Base-by-base conservation (phyloP, 2,329 filamentous ascomycete species). In the Tolypocladium tropicale region DNA sequence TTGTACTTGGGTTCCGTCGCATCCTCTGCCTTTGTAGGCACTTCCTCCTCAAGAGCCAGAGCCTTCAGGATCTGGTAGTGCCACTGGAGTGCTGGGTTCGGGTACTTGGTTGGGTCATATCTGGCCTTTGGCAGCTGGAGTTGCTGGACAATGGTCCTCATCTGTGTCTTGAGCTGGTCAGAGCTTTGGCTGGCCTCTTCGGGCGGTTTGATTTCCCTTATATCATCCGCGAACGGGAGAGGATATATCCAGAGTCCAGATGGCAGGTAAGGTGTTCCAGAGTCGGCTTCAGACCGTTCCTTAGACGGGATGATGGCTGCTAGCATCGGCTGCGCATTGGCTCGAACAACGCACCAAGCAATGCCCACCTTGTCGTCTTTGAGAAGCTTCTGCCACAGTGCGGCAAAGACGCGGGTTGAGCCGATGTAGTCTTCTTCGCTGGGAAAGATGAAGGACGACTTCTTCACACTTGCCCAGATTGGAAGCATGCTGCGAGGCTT, bases 1-100 rank as follows among this genome's bases (percentile, higher is more conserved):
- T 82, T 86, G 71, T 86, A 91, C 64, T 88, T 90, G 1, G 94
- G 94, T 16, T 89, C 68, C 0, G 94, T 97, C 61, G 88, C 85
- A 67, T 99, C 94, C 16, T 82, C 77, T 2, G 73, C 72, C 53
- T 86, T 81, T 23, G 88, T 86, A 0, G 92, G 92, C 1, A 95
- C 74, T 62, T 96, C 92, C 68, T 99, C 94, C 37, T 96, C 92
- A 1, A 99, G 78, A 0, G 94, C 94, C 56, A 96, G 79, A 7
- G 89, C 88, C 72, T 99, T 94, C 0, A 99, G 76, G 50, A 99
- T 95, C 59, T 84, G 86, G 76, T 97, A 99, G 74, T 97, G 94
- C 92, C 93, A 99, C 72, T 99, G 94, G 28, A 99, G 77, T 10
- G 89, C 82, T 11, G 92, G 91, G 59, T 99, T 99, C 0, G 94